A percentile compares a stretch with the other conserved stretches of the same genome.
These are phyloP conservation scores for Tylopilus rubrobrunneus DNA, from an alignment of 768 basidiomycete species.

Conservation along the genomic window DNA sequence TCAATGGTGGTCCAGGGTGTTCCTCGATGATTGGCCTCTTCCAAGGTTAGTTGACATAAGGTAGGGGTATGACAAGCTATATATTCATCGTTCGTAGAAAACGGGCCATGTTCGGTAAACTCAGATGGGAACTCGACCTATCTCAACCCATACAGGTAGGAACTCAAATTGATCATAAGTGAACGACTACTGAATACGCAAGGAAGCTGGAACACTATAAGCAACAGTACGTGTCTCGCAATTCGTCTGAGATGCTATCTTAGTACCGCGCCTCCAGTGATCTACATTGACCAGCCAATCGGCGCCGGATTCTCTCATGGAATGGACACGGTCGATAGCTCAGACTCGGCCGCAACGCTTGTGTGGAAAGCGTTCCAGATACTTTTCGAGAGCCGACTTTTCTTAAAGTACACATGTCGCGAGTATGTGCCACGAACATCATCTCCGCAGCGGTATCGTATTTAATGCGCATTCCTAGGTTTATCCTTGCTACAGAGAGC, in stretches of 20 bases:
- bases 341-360: constrained; percentile 49
- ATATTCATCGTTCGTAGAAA: constrained; percentile 36
- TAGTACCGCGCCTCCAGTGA: constrained; percentile 37
- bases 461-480: constrained; percentile 32
- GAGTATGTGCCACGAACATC: constrained; percentile 37
- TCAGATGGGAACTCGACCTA: constrained; percentile 44
- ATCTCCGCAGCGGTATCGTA: background rate
- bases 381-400: constrained; percentile 52
- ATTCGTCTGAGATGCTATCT: background rate
- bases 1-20: constrained; percentile 61
- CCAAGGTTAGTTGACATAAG: constrained; percentile 39
- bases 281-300: constrained; percentile 69
- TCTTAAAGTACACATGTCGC: constrained; percentile 47
- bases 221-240: constrained; percentile 48
- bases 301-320: constrained; percentile 65
- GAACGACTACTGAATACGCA: background rate
- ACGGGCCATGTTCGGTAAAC: constrained; percentile 62
- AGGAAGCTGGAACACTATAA: constrained; percentile 61
- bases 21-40: constrained; percentile 65
- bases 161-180: background rate
- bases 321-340: constrained; percentile 48
- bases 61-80: background rate
- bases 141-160: constrained; percentile 58
- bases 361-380: constrained; percentile 65
- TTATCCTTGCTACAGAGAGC: constrained; percentile 62